Evolutionary conservation across 2,329 filamentous ascomycete genomes (phyloP), one percentile per base, ranked within the genome.

Genomic region (Emmonsiellopsis sp.): DNA sequence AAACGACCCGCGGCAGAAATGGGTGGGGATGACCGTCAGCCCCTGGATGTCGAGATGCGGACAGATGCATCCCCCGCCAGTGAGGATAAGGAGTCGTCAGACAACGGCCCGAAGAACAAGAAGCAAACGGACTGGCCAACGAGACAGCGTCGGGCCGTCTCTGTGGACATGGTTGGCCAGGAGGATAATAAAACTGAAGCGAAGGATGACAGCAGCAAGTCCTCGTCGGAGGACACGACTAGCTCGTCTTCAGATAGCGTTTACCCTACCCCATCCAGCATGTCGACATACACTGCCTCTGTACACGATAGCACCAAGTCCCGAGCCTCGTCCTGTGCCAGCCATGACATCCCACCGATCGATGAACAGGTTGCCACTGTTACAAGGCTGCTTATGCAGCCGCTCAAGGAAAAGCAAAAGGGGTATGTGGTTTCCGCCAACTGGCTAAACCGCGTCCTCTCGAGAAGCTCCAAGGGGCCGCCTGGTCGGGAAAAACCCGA

Each of bases 361-460:
- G 84, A 88, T 59, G 78, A 82, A 47, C 92, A 96, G 68, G 83
- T 95, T 55, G 80, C 79, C 54, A 82, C 82, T 39, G 88, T 96
- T 49, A 79, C 81, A 61, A 76, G 77, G 34, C 71, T 91, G 31
- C 60, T 67, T 65, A 61, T 68, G 37, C 74, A 78, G 46, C 76
- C 80, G 6, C 67, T 84, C n/a, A 71, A 81, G 55, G 87, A 91
- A 57, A 85, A 85, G n/a, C 81, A 87, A 55, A 78, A 82, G 52
- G 87, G 85, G 11, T 95, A 85, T 62, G 71, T 95, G 17, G 81
- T 97, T 4, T 94, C 91, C 1, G 80, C 78, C 49, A 77, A 77
- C 55, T 97, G 93, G 93, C 77, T 96, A 36, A 77, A 80, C 53
- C 81, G 82, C 55, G 88, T 93, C 2, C 74, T 85, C 55, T 79